These are phyloP conservation scores for Aspergillus persii DNA, from an alignment of 2,329 filamentous ascomycete genomes.

Conservation along the genomic window DNA sequence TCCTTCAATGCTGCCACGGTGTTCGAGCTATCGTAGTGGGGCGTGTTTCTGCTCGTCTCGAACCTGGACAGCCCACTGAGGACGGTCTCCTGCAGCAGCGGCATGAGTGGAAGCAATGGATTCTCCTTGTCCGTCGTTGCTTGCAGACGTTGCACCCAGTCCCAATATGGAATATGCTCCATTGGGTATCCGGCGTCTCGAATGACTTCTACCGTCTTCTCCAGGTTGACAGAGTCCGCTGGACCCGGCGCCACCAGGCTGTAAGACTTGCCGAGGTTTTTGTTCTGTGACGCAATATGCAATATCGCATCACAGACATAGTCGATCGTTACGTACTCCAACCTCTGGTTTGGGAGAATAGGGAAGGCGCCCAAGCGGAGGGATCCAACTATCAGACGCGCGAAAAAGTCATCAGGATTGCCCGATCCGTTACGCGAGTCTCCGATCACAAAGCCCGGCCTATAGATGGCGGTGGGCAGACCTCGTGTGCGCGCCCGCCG, in stretches of 20 bases:
- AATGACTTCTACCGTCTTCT: neutral
- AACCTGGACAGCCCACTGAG: slow-evolving; percentile 30
- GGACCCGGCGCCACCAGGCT: slow-evolving; percentile 12
- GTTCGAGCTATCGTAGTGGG: slow-evolving; percentile 9
- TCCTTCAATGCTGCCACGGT: slow-evolving; percentile 8
- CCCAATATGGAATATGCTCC: neutral
- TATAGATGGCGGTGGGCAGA: slow-evolving; percentile 66
- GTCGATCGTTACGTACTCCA: slow-evolving; percentile 16
- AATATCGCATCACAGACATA: slow-evolving; percentile 7
- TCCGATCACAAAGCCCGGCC: slow-evolving; percentile 77
- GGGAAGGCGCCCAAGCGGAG: slow-evolving; percentile 58
- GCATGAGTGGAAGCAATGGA: slow-evolving; percentile 5
- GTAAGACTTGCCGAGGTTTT: slow-evolving; percentile 12
- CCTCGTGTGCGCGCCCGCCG: slow-evolving; percentile 71
- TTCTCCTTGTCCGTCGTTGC: neutral
- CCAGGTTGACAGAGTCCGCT: slow-evolving; percentile 5
- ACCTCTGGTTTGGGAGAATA: slow-evolving; percentile 9
- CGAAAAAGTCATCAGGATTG: slow-evolving; percentile 79
- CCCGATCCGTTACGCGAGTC: slow-evolving; percentile 58
- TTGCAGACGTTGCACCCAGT: neutral
- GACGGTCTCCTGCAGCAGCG: slow-evolving; percentile 43
- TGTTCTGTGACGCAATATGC: slow-evolving; percentile 10
- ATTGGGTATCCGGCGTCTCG: neutral
- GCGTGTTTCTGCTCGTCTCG: slow-evolving; percentile 10
- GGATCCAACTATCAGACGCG: slow-evolving; percentile 77